Conservation (phyloP, 306 rosid species). For the Argentina anserina region DNA sequence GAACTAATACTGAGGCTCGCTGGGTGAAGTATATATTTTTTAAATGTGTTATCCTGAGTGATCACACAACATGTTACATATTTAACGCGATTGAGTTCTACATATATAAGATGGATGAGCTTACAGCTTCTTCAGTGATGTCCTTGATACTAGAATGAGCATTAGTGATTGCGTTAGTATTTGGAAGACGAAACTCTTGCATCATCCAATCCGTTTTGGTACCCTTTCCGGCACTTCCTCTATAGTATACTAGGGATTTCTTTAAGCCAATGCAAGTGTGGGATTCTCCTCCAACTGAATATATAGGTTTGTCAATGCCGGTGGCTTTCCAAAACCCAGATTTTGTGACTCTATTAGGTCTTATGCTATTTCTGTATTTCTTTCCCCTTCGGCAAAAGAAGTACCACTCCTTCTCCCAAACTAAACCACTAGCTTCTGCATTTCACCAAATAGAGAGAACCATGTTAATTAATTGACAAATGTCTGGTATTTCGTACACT, state of each 20-base stretch:
- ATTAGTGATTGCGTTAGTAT: neutral
- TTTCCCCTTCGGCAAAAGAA: conserved; percentile 37
- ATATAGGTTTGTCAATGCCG: conserved; percentile 33
- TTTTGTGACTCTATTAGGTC: conserved; percentile 39
- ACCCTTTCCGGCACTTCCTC: conserved; percentile 20
- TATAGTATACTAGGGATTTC: conserved; percentile 21
- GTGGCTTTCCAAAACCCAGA: conserved; percentile 47
- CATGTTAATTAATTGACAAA: neutral
- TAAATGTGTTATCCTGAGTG: neutral
- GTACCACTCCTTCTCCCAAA: conserved; percentile 39
- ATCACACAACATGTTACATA: neutral
- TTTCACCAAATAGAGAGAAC: neutral
- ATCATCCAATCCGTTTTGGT: conserved; percentile 26
- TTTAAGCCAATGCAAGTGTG: conserved; percentile 21
- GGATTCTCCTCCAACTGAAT: conserved; percentile 16
- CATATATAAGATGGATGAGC: neutral
- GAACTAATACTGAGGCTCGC: neutral
- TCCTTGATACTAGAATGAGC: conserved; percentile 3
- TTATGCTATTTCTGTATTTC: conserved; percentile 38
- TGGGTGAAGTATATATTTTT: neutral
- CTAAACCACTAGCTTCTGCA: conserved; percentile 24
- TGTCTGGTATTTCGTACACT: neutral
- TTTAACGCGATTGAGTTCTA: neutral
- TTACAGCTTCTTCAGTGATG: conserved; percentile 19
- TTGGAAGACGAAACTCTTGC: conserved; percentile 20